These are phyloP conservation scores for Hypoxylon rickii DNA, from an alignment of 495 filamentous ascomycete genomes.

Conservation along the genomic window DNA sequence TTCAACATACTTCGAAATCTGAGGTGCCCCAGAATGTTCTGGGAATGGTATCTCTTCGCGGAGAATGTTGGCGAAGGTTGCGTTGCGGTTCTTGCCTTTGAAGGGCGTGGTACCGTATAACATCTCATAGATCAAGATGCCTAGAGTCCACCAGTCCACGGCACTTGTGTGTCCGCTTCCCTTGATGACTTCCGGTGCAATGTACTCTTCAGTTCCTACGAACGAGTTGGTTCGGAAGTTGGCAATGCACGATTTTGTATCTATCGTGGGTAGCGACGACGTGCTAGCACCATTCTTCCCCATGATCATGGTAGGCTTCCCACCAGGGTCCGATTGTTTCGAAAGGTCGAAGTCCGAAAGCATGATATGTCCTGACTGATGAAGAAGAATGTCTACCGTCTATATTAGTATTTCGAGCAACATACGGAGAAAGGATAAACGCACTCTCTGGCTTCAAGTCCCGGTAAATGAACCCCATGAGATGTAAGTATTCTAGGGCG, in stretches of 20 bases:
- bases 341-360: slow-evolving; percentile 98
- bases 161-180: slow-evolving; percentile 97
- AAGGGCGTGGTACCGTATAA: slow-evolving; percentile 98
- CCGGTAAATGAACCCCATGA: slow-evolving; percentile 99
- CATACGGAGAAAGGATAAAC: slow-evolving; percentile 36
- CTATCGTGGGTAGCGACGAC: slow-evolving; percentile 86
- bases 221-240: slow-evolving; percentile 99
- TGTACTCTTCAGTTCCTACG: slow-evolving; percentile 98
- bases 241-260: slow-evolving; percentile 97
- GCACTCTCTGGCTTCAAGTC: slow-evolving; percentile 97
- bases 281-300: slow-evolving; percentile 79
- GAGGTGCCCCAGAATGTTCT: slow-evolving; percentile 79
- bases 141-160: slow-evolving; percentile 98
- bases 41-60: slow-evolving; percentile 94
- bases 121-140: slow-evolving; percentile 98
- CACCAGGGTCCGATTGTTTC: slow-evolving; percentile 95
- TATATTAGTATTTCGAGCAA: slow-evolving; percentile 11
- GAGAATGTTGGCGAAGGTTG: slow-evolving; percentile 96
- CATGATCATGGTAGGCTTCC: slow-evolving; percentile 96
- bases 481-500: slow-evolving; percentile 92
- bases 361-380: slow-evolving; percentile 99
- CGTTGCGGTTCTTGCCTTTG: slow-evolving; percentile 98
- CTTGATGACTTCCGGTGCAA: slow-evolving; percentile 97
- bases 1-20: slow-evolving; percentile 81
- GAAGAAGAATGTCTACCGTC: slow-evolving; percentile 86